A percentile compares a stretch with the other conserved stretches of the same genome.
Evolutionary conservation across 176 grass and related monocot species (phyloP).

Genomic region (Echinochloa phyllopogon): DNA sequence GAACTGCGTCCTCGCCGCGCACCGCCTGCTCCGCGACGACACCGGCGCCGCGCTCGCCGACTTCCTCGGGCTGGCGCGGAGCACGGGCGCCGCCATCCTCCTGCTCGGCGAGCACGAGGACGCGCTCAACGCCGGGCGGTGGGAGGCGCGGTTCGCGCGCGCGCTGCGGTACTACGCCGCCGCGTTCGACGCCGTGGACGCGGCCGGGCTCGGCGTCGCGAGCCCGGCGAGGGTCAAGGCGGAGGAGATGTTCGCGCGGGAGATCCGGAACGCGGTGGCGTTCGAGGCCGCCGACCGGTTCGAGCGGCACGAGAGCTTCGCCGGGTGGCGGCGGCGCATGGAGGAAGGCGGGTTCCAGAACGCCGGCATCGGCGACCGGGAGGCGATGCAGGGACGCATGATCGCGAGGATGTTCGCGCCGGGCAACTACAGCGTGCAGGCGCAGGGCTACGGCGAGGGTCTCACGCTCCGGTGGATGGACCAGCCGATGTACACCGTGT

Average conservation of each 20-base stretch:
- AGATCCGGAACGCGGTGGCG: constrained; percentile 82
- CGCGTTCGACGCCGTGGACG: constrained; percentile 73
- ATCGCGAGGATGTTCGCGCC: constrained; percentile 79
- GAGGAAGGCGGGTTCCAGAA: constrained; percentile 76
- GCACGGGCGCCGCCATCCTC: constrained; percentile 67
- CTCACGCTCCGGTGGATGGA: constrained; percentile 82
- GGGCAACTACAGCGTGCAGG: constrained; percentile 65
- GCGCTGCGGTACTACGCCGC: constrained; percentile 75
- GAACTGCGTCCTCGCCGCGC: constrained; percentile 71
- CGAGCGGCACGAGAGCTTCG: constrained; percentile 85
- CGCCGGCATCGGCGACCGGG: constrained; percentile 71
- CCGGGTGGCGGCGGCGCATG: constrained; percentile 65
- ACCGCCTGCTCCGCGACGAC: constrained; percentile 74
- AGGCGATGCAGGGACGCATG: constrained; percentile 80
- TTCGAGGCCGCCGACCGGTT: constrained; percentile 73
- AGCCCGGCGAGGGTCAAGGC: constrained; percentile 71
- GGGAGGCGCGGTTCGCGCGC: constrained; percentile 71
- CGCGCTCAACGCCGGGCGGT: constrained; percentile 51
- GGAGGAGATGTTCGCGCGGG: constrained; percentile 91
- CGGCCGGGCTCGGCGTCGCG: constrained; percentile 28
- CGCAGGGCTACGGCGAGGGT: constrained; percentile 64
- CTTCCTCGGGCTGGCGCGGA: constrained; percentile 72
- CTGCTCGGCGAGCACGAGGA: constrained; percentile 83
- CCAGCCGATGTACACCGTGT: constrained; percentile 82
- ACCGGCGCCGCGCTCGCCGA: constrained; percentile 58